Evolutionary conservation across 2,329 filamentous ascomycete genomes (phyloP), one percentile per base, ranked within the genome.

Genomic region (Xylariaceae sp.): DNA sequence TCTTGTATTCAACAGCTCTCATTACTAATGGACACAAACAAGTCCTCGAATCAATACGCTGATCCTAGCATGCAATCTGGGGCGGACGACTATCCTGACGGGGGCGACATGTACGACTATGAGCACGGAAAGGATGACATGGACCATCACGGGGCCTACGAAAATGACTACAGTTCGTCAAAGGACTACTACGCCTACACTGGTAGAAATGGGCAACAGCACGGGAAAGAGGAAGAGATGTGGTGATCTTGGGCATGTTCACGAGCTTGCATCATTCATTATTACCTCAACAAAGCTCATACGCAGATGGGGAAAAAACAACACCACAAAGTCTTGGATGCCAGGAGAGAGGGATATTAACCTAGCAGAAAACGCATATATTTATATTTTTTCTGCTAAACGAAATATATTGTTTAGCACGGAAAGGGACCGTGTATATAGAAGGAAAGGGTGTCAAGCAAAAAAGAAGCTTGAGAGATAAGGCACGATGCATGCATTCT

Each of bases 31-130:
- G 32, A 48, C 48, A n/a, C 24, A 23, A 1, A 30, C 9, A 30
- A 73, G 68, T 64, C 63, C 41, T 58, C 66, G 36, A 64, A 62
- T 30, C 66, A 72, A 49, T 73, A 73, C 44, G 67, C 63, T 15
- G 69, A 73, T 48, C 60, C 63, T 31, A 62, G 59, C 35, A 53
- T 55, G 35, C 63, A 69, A 30, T 63, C 61, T 17, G 64, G 69
- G 37, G 62, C 68, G 17, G 57, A 57, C 13, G 70, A 74, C 44
- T 73, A 73, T 45, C 65, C 71, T 39, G 69, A 74, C 46, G 68
- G 71, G 44, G 68, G 68, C 43, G 70, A 73, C 44, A 71, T 72
- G 27, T 74, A 73, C 47, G 69, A 74, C 51, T 71, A 74, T 46
- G 69, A 71, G 40, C 69, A 72, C 41, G 62, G 63, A 41, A 64